A percentile compares a stretch with the other conserved stretches of the same genome.
These are phyloP conservation scores for Rhodotorula mucilaginosa DNA, from an alignment of 1,284 basidiomycete species.

Conservation along the genomic window DNA sequence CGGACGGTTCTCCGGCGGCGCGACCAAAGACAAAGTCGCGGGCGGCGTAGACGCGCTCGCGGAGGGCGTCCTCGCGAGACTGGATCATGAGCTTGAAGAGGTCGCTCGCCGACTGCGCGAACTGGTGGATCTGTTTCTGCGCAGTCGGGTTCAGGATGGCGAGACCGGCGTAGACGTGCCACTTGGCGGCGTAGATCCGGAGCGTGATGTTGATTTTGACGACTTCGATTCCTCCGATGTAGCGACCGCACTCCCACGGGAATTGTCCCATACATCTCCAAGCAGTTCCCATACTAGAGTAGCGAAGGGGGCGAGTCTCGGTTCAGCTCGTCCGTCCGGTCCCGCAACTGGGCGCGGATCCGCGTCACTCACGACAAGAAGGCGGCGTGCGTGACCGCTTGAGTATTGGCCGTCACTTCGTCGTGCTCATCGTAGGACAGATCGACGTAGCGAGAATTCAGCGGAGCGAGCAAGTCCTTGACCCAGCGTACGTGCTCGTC, in stretches of 20 bases:
- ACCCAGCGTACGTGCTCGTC: constrained; percentile 72
- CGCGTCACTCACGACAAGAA: constrained; percentile 75
- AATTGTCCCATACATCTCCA: constrained; percentile 78
- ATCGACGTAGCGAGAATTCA: constrained; percentile 84
- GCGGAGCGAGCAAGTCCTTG: constrained; percentile 77
- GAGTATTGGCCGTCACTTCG: constrained; percentile 92
- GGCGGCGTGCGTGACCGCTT: constrained; percentile 96
- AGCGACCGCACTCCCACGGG: constrained; percentile 90
- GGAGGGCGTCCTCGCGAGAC: constrained; percentile 65
- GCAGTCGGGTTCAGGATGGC: constrained; percentile 96
- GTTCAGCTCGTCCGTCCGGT: background rate
- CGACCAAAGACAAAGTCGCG: constrained; percentile 69
- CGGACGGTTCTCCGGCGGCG: background rate
- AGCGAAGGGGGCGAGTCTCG: background rate
- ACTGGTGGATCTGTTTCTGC: constrained; percentile 83
- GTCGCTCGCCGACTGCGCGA: constrained; percentile 76
- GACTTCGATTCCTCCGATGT: constrained; percentile 97
- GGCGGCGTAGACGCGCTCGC: constrained; percentile 71
- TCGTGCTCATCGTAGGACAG: constrained; percentile 95
- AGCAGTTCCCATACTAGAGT: constrained; percentile 87
- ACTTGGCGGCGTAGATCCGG: constrained; percentile 94
- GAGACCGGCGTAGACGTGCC: constrained; percentile 98
- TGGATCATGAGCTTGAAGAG: constrained; percentile 95
- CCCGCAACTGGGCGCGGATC: no score
- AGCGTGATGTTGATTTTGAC: constrained; percentile 97